phyloP scores from a whole-genome alignment of 2,329 filamentous ascomycete genomes.

The Penicillium sp. region DNA sequence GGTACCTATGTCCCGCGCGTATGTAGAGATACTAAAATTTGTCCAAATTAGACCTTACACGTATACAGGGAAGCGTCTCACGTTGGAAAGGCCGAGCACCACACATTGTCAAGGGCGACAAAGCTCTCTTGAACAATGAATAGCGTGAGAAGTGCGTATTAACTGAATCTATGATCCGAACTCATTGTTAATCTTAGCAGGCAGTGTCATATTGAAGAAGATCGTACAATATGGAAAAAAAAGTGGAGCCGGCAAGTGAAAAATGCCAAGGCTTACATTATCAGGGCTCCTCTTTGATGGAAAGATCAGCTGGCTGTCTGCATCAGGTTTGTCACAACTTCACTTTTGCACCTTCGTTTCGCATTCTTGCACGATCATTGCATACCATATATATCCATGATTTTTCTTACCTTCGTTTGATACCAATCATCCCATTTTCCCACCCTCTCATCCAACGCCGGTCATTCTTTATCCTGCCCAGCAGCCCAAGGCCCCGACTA shows the following conservation, averaged over 20 bases:
- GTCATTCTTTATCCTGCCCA: not conserved
- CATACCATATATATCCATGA: not conserved
- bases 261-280: constrained; percentile 31
- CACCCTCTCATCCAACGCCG: not conserved
- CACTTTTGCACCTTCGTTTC: constrained; percentile 9
- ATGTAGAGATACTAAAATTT: no score
- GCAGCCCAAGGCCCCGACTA: no score
- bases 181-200: no score
- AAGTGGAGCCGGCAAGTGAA: constrained; percentile 13
- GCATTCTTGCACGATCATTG: constrained; percentile 2
- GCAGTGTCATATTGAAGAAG: not conserved
- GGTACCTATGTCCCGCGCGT: no score
- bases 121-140: no score
- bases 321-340: constrained; percentile 11
- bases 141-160: no score
- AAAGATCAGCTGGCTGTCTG: constrained; percentile 21
- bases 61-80: no score
- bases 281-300: constrained; percentile 15
- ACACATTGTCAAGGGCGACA: no score
- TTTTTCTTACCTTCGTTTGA: not conserved
- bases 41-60: no score
- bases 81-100: no score
- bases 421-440: not conserved
- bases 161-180: no score
- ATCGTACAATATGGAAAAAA: constrained; percentile 3